Evolutionary conservation across 371 early-diverging fungal genomes (phyloP).

Genomic region (Mortierella sp.): DNA sequence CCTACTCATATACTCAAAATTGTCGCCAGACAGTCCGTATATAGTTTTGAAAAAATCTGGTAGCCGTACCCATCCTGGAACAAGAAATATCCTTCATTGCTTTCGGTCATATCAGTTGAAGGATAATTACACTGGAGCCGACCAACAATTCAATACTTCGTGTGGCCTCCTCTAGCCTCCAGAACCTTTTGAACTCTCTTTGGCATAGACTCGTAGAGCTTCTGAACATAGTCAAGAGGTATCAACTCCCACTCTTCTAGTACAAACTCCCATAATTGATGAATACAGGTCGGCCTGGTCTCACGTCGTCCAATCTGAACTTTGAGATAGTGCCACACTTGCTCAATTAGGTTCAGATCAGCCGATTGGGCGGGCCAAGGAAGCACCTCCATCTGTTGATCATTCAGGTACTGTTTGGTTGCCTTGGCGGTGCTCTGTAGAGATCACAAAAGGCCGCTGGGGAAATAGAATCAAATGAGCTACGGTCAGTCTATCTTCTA

Average conservation of each 20-base stretch:
- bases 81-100: too few relatives aligned
- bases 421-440: too few relatives aligned
- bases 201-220: slow-evolving; percentile 7
- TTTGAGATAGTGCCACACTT: slow-evolving; percentile 9
- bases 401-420: neutral
- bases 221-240: neutral
- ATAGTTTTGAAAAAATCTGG: too few relatives aligned
- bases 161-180: slow-evolving; percentile 8
- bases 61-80: too few relatives aligned
- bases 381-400: neutral
- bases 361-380: slow-evolving; percentile 11
- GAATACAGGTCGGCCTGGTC: slow-evolving; percentile 5
- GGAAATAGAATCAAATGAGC: too few relatives aligned
- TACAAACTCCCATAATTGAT: slow-evolving; percentile 11
- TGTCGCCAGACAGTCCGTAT: too few relatives aligned
- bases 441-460: too few relatives aligned
- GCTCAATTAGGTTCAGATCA: slow-evolving; percentile 12
- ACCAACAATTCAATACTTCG: slow-evolving; percentile 8
- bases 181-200: neutral
- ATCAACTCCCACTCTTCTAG: slow-evolving; percentile 10
- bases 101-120: too few relatives aligned
- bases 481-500: too few relatives aligned
- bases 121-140: too few relatives aligned
- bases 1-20: too few relatives aligned
- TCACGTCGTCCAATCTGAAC: slow-evolving; percentile 7